Base-by-base conservation (phyloP, 176 grass and related monocot species). In the Carex parvula region DNA sequence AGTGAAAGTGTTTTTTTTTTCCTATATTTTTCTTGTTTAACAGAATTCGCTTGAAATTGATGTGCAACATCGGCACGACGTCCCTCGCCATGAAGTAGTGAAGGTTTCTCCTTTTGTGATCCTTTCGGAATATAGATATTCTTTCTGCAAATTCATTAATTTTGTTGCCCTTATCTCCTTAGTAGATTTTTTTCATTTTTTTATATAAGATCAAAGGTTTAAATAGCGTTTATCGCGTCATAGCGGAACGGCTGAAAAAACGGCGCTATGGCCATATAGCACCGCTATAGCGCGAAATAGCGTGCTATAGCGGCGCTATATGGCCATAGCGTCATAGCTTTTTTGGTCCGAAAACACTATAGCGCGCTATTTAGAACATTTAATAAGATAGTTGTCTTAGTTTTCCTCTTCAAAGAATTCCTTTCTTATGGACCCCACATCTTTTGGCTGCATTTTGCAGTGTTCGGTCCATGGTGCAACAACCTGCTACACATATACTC, bases 1-100 rank as follows among this genome's bases (percentile, higher is more conserved):
- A 8, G 4, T 14, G 4, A 22, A 60, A 80, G 17, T 17, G 42
- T 4, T 9, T 78, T 16, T n/a, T n/a, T 13, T 78, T 16, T 16
- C 9, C 6, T 26, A 10, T 79, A 50, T 76, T 53, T 63, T 21
- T 4, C 15, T 48, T 15, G 57, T 50, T 70, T 17, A 46, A 46
- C 85, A 97, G 94, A 97, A 94, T 87, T 89, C 84, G 67, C 39
- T 94, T 18, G 64, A 97, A 77, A 80, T 97, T 37, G 84, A 89
- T 32, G 52, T 84, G 48, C 55, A 64, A 22, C 30, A 91, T 37
- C 82, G 88, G 76, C 94, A 97, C 65, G 94, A 97, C 29, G 87
- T 97, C 57, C 92, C 90, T 44, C 94, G 90, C 30, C 88, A 92
- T 71, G 62, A 94, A 14, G 85, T 92, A 22, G 68, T 26, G 0